phyloP scores from a whole-genome alignment of 2,329 filamentous ascomycete species.

The Apiospora aurea region DNA sequence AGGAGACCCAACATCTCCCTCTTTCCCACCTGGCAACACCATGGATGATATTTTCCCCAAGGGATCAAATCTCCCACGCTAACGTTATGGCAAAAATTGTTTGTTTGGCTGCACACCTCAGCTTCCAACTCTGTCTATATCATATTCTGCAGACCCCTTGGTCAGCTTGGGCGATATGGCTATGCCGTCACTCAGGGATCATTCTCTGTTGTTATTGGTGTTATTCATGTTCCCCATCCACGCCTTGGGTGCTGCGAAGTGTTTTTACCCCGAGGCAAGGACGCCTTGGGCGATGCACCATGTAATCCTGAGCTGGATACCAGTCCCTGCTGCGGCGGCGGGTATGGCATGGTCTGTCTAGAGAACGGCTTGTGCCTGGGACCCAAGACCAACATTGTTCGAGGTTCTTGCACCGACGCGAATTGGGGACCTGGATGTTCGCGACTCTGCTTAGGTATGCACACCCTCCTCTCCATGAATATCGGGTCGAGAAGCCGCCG shows the following conservation, averaged over 20 bases:
- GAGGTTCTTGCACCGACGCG: background rate
- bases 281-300: background rate
- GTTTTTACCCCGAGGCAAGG: background rate
- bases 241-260: background rate
- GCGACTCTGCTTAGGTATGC: background rate
- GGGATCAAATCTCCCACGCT: no score
- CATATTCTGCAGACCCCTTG: no score
- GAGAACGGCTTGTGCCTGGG: slow-evolving; percentile 35
- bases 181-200: no score
- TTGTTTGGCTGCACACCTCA: no score
- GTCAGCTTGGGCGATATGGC: no score
- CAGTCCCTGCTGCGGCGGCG: slow-evolving; percentile 34
- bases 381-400: background rate
- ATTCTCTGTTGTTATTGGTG: background rate
- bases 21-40: no score
- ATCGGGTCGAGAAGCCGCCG: no score
- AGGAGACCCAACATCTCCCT: no score
- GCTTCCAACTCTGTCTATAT: no score
- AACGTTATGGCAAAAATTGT: no score
- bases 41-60: no score
- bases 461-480: background rate
- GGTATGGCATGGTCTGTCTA: slow-evolving; percentile 32
- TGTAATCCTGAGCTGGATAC: background rate
- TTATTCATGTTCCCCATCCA: background rate
- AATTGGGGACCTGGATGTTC: background rate